Conservation (phyloP, 306 rosid genomes). For the Cicer bijugum region DNA sequence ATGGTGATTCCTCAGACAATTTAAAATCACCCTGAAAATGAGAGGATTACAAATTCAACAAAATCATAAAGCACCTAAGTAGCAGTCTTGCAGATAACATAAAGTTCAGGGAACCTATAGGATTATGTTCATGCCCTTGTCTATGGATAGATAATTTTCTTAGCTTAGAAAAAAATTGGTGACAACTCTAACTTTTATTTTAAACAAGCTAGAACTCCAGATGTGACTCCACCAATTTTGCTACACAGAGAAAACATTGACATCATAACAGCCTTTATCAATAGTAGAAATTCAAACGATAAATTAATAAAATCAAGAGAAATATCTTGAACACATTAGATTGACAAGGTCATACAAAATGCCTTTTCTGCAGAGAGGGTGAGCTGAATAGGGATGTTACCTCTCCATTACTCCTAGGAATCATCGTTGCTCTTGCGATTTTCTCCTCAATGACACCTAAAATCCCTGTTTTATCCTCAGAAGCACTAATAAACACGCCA, state of each 20-base stretch:
- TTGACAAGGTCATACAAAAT: conserved; percentile 28
- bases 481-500: conserved; percentile 76
- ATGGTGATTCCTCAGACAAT: conserved; percentile 60
- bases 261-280: conserved; percentile 25
- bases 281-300: neutral
- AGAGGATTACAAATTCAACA: conserved; percentile 55
- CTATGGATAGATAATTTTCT: neutral
- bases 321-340: conserved; percentile 9
- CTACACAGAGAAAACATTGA: conserved; percentile 3
- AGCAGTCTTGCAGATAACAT: conserved; percentile 26
- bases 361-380: neutral
- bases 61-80: conserved; percentile 41
- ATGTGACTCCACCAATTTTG: neutral
- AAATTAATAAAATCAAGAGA: neutral
- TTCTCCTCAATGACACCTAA: conserved; percentile 77
- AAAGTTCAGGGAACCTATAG: conserved; percentile 31
- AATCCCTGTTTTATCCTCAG: conserved; percentile 72
- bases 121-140: neutral
- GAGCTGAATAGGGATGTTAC: conserved; percentile 49
- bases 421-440: conserved; percentile 85
- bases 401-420: conserved; percentile 91
- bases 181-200: neutral
- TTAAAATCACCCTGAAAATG: conserved; percentile 60
- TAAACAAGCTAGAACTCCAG: neutral
- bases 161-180: neutral